These are phyloP conservation scores for Anisodus acutangulus DNA, from an alignment of 257 asterid species.

Conservation along the genomic window DNA sequence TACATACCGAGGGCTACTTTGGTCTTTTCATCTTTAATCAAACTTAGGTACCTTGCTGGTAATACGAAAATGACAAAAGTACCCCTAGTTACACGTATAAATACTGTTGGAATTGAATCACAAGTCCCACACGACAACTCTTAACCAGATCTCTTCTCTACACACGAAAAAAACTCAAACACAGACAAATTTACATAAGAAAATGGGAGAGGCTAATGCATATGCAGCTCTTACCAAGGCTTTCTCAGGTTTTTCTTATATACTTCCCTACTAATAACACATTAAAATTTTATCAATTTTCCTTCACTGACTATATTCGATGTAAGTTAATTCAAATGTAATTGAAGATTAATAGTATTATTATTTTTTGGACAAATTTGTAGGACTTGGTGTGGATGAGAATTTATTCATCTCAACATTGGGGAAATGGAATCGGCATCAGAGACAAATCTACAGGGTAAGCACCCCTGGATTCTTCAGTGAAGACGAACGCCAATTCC, in stretches of 20 bases:
- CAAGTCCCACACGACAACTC: neutral
- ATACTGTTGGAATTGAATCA: neutral
- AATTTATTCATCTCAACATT: conserved; percentile 57
- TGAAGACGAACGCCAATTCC: conserved; percentile 79
- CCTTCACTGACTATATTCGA: too few species aligned
- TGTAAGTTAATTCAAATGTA: neutral
- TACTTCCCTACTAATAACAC: neutral
- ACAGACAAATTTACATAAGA: neutral
- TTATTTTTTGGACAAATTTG: neutral
- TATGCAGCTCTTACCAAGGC: conserved; percentile 63
- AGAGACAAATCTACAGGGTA: conserved; percentile 64
- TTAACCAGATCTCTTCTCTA: neutral
- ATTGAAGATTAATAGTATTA: neutral
- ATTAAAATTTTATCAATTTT: too few species aligned
- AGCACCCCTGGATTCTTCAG: conserved; percentile 58
- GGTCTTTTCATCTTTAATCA: neutral
- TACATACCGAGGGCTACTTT: neutral
- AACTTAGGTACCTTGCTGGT: neutral
- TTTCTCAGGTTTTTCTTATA: conserved; percentile 57
- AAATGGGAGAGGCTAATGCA: conserved; percentile 66
- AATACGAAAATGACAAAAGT: neutral
- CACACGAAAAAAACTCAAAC: neutral
- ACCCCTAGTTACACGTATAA: neutral
- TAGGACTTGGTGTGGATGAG: conserved; percentile 91
- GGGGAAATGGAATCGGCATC: conserved; percentile 70